Percentiles rank a stretch among this genome's conserved stretches.
These are phyloP conservation scores for Pseudocercospora macadamiae DNA, from an alignment of 2,329 filamentous ascomycete species.

Conservation along the genomic window DNA sequence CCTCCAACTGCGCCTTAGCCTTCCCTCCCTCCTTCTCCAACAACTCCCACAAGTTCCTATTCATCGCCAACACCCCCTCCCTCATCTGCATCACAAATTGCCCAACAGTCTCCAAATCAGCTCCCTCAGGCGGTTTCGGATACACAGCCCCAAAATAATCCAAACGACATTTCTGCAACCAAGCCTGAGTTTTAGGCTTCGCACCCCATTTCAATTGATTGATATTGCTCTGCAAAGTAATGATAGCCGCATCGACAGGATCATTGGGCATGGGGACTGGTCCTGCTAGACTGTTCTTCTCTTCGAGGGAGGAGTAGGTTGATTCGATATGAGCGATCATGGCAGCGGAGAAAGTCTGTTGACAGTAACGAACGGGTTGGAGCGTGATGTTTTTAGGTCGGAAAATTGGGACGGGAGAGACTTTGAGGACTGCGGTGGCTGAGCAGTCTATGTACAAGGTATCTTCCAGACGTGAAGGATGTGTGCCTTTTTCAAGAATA, in stretches of 20 bases:
- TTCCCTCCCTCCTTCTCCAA: background rate
- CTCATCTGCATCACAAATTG: background rate
- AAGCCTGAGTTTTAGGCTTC: constrained; percentile 15
- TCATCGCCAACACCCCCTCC: background rate
- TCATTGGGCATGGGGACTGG: constrained; percentile 21
- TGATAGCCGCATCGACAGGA: constrained; percentile 13
- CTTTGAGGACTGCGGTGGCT: constrained; percentile 18
- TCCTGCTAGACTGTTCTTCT: constrained; percentile 23
- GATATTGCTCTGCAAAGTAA: constrained; percentile 6
- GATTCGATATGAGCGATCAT: constrained; percentile 27
- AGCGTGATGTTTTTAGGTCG: constrained; percentile 18
- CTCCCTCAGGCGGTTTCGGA: background rate
- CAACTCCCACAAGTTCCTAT: background rate
- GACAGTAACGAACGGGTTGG: constrained; percentile 26
- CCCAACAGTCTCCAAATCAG: background rate
- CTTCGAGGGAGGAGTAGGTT: constrained; percentile 10
- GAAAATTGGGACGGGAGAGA: constrained; percentile 20
- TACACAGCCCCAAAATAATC: constrained; percentile 14
- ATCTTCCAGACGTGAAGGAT: constrained; percentile 7
- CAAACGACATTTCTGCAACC: constrained; percentile 18
- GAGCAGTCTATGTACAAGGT: constrained; percentile 27
- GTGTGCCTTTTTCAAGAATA: constrained; percentile 12
- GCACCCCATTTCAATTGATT: constrained; percentile 17
- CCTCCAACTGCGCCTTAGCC: background rate
- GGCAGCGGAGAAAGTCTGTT: constrained; percentile 28